Base-by-base conservation (phyloP, 2,329 filamentous ascomycete species). In the Trichoderma semiorbis region DNA sequence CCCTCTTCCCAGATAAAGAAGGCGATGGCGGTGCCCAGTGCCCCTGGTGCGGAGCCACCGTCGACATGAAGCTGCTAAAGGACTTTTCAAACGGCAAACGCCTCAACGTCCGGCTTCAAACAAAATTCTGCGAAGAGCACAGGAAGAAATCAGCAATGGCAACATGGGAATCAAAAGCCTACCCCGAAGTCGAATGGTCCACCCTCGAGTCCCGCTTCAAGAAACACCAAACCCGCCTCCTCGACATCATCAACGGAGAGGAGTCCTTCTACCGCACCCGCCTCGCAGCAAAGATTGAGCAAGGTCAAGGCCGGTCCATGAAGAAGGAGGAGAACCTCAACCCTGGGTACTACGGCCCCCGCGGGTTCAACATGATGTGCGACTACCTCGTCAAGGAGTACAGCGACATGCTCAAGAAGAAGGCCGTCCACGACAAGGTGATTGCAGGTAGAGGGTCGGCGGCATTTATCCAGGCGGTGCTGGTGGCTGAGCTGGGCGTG, bases 321-420 rank as follows among this genome's bases (percentile, higher is more conserved):
- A 83, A 88, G 66, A 86, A 88, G 72, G 89, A 85, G 65, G 82
- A 88, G 32, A 86, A 84, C 70, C 84, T 91, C 34, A 90, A 88
- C 3, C 92, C 92, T 11, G 94, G 94, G 0, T 97, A 97, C 81
- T 97, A 97, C 80, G 94, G 94, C 2, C 87, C 91, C 3, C 88
- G 90, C 24, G 94, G 94, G 1, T 85, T 92, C 66, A 88, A 88
- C 63, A 82, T 87, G 66, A 93, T 97, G 87, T 92, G 89, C 58
- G 90, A 93, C 76, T 87, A 87, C 69, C 87, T 94, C 47, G 89
- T 92, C 72, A 77, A 82, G 4, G 84, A 85, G 61, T 90, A 93
- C 78, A 88, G 87, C 16, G 79, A 84, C 10, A 80, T 88, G 73
- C 81, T 95, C 34, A 89, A 91, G 72, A 84, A 87, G 74, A 85